These are phyloP conservation scores for Lagenidium giganteum DNA, from an alignment of 352 stramenopile genomes.

Conservation along the genomic window DNA sequence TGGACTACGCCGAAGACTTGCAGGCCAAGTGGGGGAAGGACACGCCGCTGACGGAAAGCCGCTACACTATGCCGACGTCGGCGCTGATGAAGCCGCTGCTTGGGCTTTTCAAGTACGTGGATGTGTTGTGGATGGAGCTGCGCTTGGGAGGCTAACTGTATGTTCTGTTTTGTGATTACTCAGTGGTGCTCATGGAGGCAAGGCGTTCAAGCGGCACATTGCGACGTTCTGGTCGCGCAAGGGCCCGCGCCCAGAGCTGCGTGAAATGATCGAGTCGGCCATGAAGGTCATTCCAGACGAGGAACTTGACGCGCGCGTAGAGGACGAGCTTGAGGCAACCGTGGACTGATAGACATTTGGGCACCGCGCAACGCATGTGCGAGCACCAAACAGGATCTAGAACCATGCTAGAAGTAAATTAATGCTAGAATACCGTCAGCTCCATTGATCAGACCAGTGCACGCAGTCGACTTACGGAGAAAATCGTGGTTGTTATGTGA, in stretches of 20 bases:
- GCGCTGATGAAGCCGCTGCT: slow-evolving; percentile 77
- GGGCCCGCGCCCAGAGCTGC: slow-evolving; percentile 51
- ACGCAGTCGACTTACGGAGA: no score
- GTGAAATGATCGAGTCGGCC: slow-evolving; percentile 69
- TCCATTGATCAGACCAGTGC: no score
- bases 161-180: slow-evolving; percentile 2
- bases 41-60: slow-evolving; percentile 30
- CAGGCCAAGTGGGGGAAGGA: slow-evolving; percentile 65
- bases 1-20: slow-evolving; percentile 82
- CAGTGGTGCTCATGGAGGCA: slow-evolving; percentile 72
- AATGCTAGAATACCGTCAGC: no score
- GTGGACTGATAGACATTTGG: no score
- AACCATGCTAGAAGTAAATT: no score
- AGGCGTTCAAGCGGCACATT: slow-evolving; percentile 79
- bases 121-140: neutral
- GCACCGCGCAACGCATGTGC: no score
- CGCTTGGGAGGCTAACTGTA: neutral
- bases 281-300: slow-evolving; percentile 64
- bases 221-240: slow-evolving; percentile 63
- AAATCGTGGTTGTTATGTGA: no score
- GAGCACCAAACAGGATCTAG: no score
- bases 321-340: slow-evolving; percentile 74
- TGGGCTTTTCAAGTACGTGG: slow-evolving; percentile 66
- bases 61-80: slow-evolving; percentile 78
- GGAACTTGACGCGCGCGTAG: slow-evolving; percentile 60